Evolutionary conservation across 768 basidiomycete species (phyloP), one percentile per base, ranked within the genome.

Genomic region (Lentinula lateritia): DNA sequence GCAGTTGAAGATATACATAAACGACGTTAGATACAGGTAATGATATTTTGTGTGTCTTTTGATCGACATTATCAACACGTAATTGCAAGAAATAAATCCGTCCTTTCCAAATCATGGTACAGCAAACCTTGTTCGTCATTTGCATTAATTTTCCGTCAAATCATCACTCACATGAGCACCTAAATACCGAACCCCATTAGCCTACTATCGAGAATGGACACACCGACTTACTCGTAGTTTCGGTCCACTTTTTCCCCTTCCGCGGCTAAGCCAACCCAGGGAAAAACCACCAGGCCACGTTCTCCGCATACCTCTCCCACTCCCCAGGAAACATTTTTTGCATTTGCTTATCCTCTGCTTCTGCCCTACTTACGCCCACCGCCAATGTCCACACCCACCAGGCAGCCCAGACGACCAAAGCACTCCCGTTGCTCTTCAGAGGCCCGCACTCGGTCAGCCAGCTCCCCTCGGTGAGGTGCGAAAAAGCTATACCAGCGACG

Each of bases 281-380:
- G 58, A 79, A 64, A 61, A 83, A 80, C 81, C 80, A 80, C 69
- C 69, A 77, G 6, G 67, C 75, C 13, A 80, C 80, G 20, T 67
- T 66, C 3, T 69, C 67, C 5, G 79, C 80, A 63, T 79, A 83
- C 5, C 62, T 62, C 13, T 80, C 78, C 82, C 82, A 83, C 62
- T 81, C 75, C 8, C 67, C 50, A 36, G 74, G 72, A 55, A 81
- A 83, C 36, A 74, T 8, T 59, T 78, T 76, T 62, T 71, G 73
- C 67, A 83, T 75, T 61, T 80, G 74, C 42, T 67, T 70, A 62
- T 83, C 81, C 65, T 83, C 81, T 3, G 80, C 80, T n/a, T 71
- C 64, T 3, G 78, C 80, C 59, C 80, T 72, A 61, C 76, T 80
- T 18, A 76, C 20, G 3, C 75, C 76, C 3, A 81, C 80, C 0